Percentiles rank a stretch among this genome's conserved stretches.
These are phyloP conservation scores for Ceratobasidium sp. DNA, from an alignment of 1,284 basidiomycete genomes.

Conservation along the genomic window DNA sequence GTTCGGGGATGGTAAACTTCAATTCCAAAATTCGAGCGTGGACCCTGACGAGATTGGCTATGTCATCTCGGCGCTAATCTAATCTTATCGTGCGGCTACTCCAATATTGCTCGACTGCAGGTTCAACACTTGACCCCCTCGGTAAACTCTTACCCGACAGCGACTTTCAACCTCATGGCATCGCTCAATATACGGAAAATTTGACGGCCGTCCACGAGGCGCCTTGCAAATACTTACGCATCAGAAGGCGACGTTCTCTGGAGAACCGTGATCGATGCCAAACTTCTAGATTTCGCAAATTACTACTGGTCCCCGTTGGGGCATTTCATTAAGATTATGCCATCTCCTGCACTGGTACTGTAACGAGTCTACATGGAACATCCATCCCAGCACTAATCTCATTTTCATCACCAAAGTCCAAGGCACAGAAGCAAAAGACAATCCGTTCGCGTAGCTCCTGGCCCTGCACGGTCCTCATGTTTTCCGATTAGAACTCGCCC, in stretches of 20 bases:
- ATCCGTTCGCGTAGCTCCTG: too few species aligned
- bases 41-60: constrained; percentile 8
- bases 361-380: neutral
- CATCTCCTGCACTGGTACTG: neutral
- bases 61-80: constrained; percentile 13
- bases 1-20: neutral
- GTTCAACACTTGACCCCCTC: neutral
- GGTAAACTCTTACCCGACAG: neutral
- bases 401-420: too few species aligned
- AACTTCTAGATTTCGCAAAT: neutral
- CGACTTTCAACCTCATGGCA: neutral
- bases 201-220: neutral
- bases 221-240: neutral
- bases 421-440: too few species aligned
- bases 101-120: neutral
- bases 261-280: constrained; percentile 1
- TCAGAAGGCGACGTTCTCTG: constrained; percentile 1
- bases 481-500: constrained; percentile 20
- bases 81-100: constrained; percentile 23
- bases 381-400: neutral
- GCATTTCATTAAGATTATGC: neutral
- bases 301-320: neutral
- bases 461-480: neutral
- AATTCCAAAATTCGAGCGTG: constrained; percentile 21
- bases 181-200: neutral